These are phyloP conservation scores for Mycothermus thermophilus DNA, from an alignment of 495 filamentous ascomycete genomes.

Conservation along the genomic window DNA sequence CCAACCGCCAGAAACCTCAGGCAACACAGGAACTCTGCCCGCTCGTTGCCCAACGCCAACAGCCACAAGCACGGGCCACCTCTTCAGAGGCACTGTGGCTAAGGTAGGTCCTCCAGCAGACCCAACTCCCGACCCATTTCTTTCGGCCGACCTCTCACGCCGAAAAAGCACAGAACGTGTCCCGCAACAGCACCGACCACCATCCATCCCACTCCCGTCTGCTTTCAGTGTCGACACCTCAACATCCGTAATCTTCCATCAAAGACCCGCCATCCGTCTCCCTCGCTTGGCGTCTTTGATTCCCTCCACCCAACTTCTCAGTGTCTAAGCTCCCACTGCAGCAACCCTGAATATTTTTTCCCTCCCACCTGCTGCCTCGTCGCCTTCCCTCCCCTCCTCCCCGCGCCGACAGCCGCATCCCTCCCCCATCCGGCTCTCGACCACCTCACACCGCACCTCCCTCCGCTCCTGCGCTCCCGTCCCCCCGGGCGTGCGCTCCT, in stretches of 20 bases:
- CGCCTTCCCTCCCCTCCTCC: conserved; percentile 2
- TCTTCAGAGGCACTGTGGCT: too few species aligned
- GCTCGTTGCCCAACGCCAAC: too few species aligned
- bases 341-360: too few species aligned
- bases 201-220: conserved; percentile 8
- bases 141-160: conserved; percentile 22
- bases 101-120: too few species aligned
- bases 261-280: background rate
- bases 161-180: conserved; percentile 15
- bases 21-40: too few species aligned
- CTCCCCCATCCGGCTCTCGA: too few species aligned
- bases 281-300: background rate
- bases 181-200: conserved; percentile 5
- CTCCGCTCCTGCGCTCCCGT: too few species aligned
- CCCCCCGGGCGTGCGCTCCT: too few species aligned
- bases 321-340: background rate
- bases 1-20: too few species aligned
- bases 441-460: too few species aligned
- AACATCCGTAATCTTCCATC: background rate
- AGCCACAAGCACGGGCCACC: too few species aligned
- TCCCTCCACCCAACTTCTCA: background rate
- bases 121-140: conserved; percentile 19
- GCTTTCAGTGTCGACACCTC: background rate
- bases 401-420: conserved; percentile 2
- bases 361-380: conserved; percentile 3